Percentiles rank a stretch among this genome's conserved stretches.
These are phyloP conservation scores for Aspergillus sp. DNA, from an alignment of 2,329 filamentous ascomycete species.

Conservation along the genomic window DNA sequence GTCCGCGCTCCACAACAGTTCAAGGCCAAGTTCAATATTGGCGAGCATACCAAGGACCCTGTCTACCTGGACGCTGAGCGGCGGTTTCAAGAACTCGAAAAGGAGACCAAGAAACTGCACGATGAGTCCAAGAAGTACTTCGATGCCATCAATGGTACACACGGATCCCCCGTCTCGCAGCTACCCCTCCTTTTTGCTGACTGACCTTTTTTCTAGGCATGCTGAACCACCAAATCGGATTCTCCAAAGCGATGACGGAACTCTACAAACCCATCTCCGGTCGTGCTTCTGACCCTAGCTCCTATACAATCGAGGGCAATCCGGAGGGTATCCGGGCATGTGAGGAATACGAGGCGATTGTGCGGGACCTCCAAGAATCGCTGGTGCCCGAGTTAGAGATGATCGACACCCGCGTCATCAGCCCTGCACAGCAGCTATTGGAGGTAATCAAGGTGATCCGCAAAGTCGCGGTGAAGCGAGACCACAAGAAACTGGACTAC, in stretches of 20 bases:
- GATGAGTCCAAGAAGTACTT: slow-evolving; percentile 98
- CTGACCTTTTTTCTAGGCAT: slow-evolving; percentile 60
- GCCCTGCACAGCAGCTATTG: slow-evolving; percentile 87
- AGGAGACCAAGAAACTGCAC: slow-evolving; percentile 93
- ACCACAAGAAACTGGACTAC: slow-evolving; percentile 97
- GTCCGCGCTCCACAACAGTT: slow-evolving; percentile 88
- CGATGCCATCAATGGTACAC: slow-evolving; percentile 82
- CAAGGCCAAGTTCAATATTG: slow-evolving; percentile 90
- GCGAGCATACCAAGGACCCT: slow-evolving; percentile 91
- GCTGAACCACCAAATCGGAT: slow-evolving; percentile 96
- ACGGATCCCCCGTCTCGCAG: not conserved
- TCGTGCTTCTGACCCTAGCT: slow-evolving; percentile 88
- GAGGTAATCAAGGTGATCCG: slow-evolving; percentile 95
- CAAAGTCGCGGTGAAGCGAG: slow-evolving; percentile 83
- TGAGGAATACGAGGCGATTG: slow-evolving; percentile 92
- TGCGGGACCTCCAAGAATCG: slow-evolving; percentile 85
- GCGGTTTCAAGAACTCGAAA: slow-evolving; percentile 90
- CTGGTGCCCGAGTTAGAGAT: slow-evolving; percentile 92
- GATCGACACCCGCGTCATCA: slow-evolving; percentile 90
- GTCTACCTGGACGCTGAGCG: slow-evolving; percentile 94
- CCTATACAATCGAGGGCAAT: slow-evolving; percentile 79
- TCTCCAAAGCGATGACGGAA: slow-evolving; percentile 92
- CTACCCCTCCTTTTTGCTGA: slow-evolving; percentile 4
- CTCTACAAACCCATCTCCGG: slow-evolving; percentile 98
- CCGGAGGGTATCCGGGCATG: slow-evolving; percentile 91